Evolutionary conservation across 2,329 filamentous ascomycete species (phyloP), one percentile per base, ranked within the genome.

Genomic region (Pleomassaria siparia): DNA sequence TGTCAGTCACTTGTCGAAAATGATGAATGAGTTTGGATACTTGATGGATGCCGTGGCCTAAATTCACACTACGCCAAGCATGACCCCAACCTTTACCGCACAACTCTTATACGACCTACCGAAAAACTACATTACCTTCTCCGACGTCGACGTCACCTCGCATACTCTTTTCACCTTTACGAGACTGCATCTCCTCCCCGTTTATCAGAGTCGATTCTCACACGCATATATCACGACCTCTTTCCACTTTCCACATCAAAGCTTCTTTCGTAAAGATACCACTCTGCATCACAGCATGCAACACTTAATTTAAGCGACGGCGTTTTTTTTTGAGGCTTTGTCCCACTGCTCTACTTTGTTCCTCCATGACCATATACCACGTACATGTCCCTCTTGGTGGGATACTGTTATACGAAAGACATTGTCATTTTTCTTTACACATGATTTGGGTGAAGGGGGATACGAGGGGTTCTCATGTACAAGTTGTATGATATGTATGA

Each of bases 21-120:
- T 70, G 2, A 59, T 70, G 47, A 56, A 58, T 30, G 67, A 69
- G n/a, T 70, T 70, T 46, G 58, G 51, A 0, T 70, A 68, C 22
- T 49, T 70, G 1, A 60, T 65, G 4, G 66, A 66, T 12, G 51
- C 60, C 6, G 67, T 70, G 41, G 18, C 36, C 18, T 44, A 30
- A 44, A 22, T 26, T 18, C 32, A 35, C 25, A 7, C n/a, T n/a
- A n/a, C n/a, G n/a, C n/a, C n/a, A n/a, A n/a, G n/a, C n/a, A n/a
- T n/a, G 12, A 6, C 5, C 13, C 29, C 13, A 13, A n/a, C 6
- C 29, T 30, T 30, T 13, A 7, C 6, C 15, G 4, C 29, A n/a
- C 12, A 7, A 30, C 12, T 30, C 12, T n/a, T 9, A 9, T 11
- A 30, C 32, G 15, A 18, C 15, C 15, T 35, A 16, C 16, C n/a